Conservation (phyloP, 306 rosid genomes). For the Cajanus cajan region DNA sequence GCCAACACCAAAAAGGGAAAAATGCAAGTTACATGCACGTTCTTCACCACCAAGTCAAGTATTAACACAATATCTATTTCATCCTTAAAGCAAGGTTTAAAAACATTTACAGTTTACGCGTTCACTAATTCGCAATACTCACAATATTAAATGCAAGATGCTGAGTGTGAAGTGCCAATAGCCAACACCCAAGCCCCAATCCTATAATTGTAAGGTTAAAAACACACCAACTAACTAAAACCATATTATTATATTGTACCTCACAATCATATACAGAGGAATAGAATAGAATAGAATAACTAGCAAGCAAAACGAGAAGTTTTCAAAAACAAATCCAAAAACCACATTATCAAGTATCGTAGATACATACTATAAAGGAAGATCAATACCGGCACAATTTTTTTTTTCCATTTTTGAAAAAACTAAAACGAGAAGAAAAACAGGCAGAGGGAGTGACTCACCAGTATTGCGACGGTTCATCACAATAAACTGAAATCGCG, state of each 20-base stretch:
- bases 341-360: background rate
- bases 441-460: conserved; percentile 28
- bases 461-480: conserved; percentile 68
- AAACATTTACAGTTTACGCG: background rate
- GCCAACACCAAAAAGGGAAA: conserved; percentile 19
- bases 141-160: conserved; percentile 12
- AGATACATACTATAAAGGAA: background rate
- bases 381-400: background rate
- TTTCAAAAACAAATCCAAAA: conserved; percentile 5
- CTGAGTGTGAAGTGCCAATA: background rate
- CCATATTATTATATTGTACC: background rate
- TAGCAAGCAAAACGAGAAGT: background rate
- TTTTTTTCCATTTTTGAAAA: background rate
- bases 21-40: conserved; percentile 5
- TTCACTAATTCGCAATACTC: conserved; percentile 19
- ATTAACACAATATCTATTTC: conserved; percentile 9
- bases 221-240: conserved; percentile 16
- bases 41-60: conserved; percentile 19
- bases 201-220: conserved; percentile 21
- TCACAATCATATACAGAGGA: background rate
- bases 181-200: conserved; percentile 24
- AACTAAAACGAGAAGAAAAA: background rate
- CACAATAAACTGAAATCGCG: conserved; percentile 65
- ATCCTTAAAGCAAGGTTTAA: background rate
- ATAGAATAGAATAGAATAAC: conserved; percentile 10